Base-by-base conservation (phyloP, 2,329 filamentous ascomycete genomes). In the Trichoderma lentiforme region DNA sequence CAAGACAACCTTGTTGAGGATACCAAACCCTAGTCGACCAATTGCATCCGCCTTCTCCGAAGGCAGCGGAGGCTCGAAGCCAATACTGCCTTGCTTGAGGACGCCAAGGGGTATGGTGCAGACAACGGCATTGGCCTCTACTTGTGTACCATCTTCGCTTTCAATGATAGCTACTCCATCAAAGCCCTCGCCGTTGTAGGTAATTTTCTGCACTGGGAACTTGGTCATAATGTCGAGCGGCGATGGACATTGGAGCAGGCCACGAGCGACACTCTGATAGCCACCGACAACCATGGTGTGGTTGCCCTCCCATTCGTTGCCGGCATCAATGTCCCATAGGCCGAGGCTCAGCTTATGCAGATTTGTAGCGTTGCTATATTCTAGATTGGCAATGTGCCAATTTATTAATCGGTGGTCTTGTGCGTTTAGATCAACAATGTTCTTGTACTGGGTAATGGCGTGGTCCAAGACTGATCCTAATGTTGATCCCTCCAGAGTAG, bases 341-440 rank as follows among this genome's bases (percentile, higher is more conserved):
- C 91, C 90, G 15, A 99, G 88, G 80, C 95, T 98, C 21, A 99
- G 88, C 74, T 92, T 92, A 75, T 92, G 91, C 70, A 97, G 90
- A 75, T 94, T 97, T 2, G 91, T 93, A 2, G 96, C 96, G 80
- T 98, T 99, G 74, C 95, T 97, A 79, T 99, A 99, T 81, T 99
- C 96, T 15, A 99, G 87, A 79, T 99, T 99, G 75, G 97, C 97
- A 80, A 98, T 92, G 81, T 99, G 97, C 96, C 96, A 99, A 78
- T 98, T 99, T 78, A 98, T 87, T 18, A 99, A 85, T 60, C 96
- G 90, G 81, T 97, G 91, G 78, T 99, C 96, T 78, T 94, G 93
- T 1, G 95, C 89, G 15, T 90, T 93, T 67, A 99, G 83, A 72
- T 97, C 91, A 32, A 98, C 87, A 63, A 99, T 88, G 36, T 88